phyloP scores from a whole-genome alignment of 2,329 filamentous ascomycete species.

The Amauroascus niger region DNA sequence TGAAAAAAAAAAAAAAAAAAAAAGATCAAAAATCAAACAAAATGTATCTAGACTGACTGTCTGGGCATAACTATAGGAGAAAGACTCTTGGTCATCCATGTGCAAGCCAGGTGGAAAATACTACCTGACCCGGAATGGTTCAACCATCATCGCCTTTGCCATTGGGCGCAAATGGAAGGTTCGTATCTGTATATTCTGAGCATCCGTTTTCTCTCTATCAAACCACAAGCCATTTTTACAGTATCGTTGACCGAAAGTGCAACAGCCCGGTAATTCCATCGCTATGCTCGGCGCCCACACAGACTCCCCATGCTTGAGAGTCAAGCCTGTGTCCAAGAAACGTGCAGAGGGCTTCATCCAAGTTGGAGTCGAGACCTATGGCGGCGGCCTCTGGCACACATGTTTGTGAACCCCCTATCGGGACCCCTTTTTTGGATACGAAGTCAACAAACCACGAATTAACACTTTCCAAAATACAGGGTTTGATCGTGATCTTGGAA shows the following conservation, averaged over 20 bases:
- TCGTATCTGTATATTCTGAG: conserved; percentile 34
- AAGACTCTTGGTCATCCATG: conserved; percentile 61
- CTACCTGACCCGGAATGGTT: conserved; percentile 76
- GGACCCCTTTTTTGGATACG: neutral
- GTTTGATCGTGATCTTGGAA: conserved; percentile 90
- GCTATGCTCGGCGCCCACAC: conserved; percentile 93
- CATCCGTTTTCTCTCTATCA: neutral
- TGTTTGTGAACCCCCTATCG: conserved; percentile 39
- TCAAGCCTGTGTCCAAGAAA: conserved; percentile 94
- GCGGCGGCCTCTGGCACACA: conserved; percentile 93
- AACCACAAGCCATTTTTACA: conserved; percentile 50
- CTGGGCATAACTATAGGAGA: conserved; percentile 15
- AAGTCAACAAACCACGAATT: conserved; percentile 10
- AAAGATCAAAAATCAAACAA: too few species aligned
- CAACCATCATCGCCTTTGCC: conserved; percentile 73
- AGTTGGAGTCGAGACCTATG: conserved; percentile 92
- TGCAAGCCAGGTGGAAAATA: conserved; percentile 78
- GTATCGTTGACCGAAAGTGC: conserved; percentile 48
- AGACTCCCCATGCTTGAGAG: conserved; percentile 79
- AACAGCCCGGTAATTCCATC: conserved; percentile 68
- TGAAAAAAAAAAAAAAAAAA: too few species aligned
- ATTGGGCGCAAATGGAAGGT: conserved; percentile 38
- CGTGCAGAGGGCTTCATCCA: conserved; percentile 78
- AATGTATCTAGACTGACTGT: neutral
- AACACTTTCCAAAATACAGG: conserved; percentile 34